A percentile compares a stretch with the other conserved stretches of the same genome.
Conservation (phyloP, 192 early-diverging fungal genomes). For the Coemansia sp. region DNA sequence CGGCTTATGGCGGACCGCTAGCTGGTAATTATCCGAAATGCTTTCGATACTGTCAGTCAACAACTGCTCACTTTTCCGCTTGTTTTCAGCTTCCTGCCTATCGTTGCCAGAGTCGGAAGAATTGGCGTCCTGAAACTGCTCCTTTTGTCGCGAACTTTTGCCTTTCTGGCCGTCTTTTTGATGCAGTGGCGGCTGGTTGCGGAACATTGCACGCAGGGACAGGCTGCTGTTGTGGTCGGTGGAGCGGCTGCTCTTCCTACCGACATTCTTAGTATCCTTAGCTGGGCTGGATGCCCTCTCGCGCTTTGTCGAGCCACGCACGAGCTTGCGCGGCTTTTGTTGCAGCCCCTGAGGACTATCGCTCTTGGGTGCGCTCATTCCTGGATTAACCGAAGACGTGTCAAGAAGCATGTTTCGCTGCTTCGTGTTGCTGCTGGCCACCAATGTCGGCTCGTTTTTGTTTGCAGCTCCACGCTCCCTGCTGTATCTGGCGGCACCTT, state of each 20-base stretch:
- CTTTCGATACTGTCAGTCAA: slow-evolving; percentile 42
- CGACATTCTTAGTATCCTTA: neutral
- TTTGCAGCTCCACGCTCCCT: neutral
- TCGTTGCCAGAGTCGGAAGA: neutral
- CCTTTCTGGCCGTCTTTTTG: neutral
- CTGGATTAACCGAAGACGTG: slow-evolving; percentile 45
- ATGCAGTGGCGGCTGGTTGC: neutral
- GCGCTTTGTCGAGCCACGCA: slow-evolving; percentile 21
- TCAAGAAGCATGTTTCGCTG: slow-evolving; percentile 27
- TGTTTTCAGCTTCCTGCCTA: neutral
- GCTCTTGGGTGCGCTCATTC: neutral
- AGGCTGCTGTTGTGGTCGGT: slow-evolving; percentile 7
- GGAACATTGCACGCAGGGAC: slow-evolving; percentile 17
- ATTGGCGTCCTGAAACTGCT: neutral
- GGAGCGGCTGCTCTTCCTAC: neutral
- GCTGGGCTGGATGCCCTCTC: neutral
- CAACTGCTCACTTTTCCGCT: slow-evolving; percentile 6
- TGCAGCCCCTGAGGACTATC: neutral
- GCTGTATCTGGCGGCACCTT: neutral
- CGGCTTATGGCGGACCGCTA: slow-evolving; percentile 47
- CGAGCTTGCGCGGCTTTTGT: slow-evolving; percentile 43
- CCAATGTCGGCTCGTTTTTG: neutral
- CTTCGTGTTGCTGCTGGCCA: neutral
- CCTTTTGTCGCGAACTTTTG: neutral
- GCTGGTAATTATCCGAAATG: slow-evolving; percentile 48